Evolutionary conservation across 495 filamentous ascomycete genomes (phyloP), one percentile per base, ranked within the genome.

Genomic region (Cercophora sp.): DNA sequence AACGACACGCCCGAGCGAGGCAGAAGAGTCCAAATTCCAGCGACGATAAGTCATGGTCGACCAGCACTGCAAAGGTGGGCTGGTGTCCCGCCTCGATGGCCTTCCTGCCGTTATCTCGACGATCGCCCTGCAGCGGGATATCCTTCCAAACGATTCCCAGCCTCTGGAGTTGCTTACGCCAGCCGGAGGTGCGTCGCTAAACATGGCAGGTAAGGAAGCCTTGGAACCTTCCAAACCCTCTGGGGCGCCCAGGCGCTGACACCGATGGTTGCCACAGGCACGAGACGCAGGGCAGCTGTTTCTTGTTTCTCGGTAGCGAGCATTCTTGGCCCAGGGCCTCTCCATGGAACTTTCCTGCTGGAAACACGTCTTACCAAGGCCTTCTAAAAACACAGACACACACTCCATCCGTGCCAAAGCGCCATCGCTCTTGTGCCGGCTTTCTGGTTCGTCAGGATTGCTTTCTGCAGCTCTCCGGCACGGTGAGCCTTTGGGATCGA

Each of bases 91-190:
- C n/a, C n/a, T n/a, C n/a, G n/a, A n/a, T n/a, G n/a, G n/a, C n/a
- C n/a, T n/a, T 19, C 27, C 29, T 22, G 18, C 22, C 20, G 40
- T 43, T 43, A 43, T 43, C 40, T 48, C 10, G n/a, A 6, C 46
- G 46, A 48, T 48, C 46, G 32, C 22, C 46, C 46, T 48, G 46
- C 46, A 48, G 46, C 46, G 24, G 8, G 37, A 25, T 10, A 23
- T 37, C 19, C 40, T 32, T 35, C 32, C 13, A 32, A 32, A n/a
- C n/a, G n/a, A n/a, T n/a, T 32, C 29, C 29, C 29, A 32, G 29
- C 6, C 13, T 6, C 8, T 13, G 29, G 29, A 13, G 8, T 32
- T 6, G 29, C 29, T 32, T 32, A 13, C 29, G 29, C 31, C 20
- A 20, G 20, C 20, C 9, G 20, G 11, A 22, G 19, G 46, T 32